These are phyloP conservation scores for Claviceps maximensis DNA, from an alignment of 2,329 filamentous ascomycete genomes.

Conservation along the genomic window DNA sequence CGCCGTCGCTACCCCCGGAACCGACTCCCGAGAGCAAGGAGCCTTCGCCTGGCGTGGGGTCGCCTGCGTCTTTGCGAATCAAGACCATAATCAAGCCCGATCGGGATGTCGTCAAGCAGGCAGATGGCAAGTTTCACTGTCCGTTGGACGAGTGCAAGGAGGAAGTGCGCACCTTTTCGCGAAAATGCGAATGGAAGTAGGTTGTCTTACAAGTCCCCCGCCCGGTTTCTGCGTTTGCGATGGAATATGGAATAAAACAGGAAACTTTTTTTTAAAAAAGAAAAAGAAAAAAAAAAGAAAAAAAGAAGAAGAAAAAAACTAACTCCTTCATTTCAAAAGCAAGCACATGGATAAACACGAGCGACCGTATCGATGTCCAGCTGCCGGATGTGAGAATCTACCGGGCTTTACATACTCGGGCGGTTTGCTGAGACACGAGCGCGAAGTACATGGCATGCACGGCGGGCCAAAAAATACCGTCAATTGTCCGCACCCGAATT, in stretches of 20 bases:
- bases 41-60: slow-evolving; percentile 17
- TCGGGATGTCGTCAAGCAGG: slow-evolving; percentile 46
- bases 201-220: too few species aligned
- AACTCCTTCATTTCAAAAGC: slow-evolving; percentile 36
- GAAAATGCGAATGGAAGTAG: slow-evolving; percentile 92
- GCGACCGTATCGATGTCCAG: slow-evolving; percentile 74
- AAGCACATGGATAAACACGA: slow-evolving; percentile 99
- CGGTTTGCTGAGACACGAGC: slow-evolving; percentile 76
- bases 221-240: too few species aligned
- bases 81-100: slow-evolving; percentile 47
- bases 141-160: slow-evolving; percentile 55
- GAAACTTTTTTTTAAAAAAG: background rate
- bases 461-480: slow-evolving; percentile 78
- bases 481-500: slow-evolving; percentile 74
- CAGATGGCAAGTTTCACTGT: slow-evolving; percentile 66
- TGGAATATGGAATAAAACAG: too few species aligned
- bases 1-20: slow-evolving; percentile 20
- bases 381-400: slow-evolving; percentile 77
- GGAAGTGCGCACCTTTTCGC: slow-evolving; percentile 51
- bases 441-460: slow-evolving; percentile 85
- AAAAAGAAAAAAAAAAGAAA: slow-evolving; percentile 7
- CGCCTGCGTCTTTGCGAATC: slow-evolving; percentile 25
- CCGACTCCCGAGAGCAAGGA: slow-evolving; percentile 22
- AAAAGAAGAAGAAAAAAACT: slow-evolving; percentile 7
- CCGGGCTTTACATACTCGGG: slow-evolving; percentile 93